phyloP scores from a whole-genome alignment of 441 rosid species.

The Gossypium schwendimanii region DNA sequence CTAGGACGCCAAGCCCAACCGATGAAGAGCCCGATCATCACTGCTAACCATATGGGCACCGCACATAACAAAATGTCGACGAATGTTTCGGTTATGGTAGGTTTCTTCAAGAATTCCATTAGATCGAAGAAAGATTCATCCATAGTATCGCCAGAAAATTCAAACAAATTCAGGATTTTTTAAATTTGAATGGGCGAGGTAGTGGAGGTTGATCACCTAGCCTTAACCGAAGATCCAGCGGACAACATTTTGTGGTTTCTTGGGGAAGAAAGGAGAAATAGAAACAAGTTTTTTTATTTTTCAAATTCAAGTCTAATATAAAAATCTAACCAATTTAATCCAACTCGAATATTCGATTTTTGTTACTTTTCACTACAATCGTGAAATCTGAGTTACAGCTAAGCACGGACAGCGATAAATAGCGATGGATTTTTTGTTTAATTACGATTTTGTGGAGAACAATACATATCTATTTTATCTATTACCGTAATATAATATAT shows the following conservation, averaged over 20 bases:
- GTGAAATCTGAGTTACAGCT: no score
- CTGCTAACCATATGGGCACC: slow-evolving; percentile 96
- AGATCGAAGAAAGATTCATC: slow-evolving; percentile 61
- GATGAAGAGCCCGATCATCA: slow-evolving; percentile 87
- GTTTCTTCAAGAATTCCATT: slow-evolving; percentile 53
- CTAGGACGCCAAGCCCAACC: slow-evolving; percentile 99
- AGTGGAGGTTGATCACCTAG: slow-evolving; percentile 8
- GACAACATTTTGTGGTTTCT: background rate
- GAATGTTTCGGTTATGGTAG: slow-evolving; percentile 72
- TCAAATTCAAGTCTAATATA: no score
- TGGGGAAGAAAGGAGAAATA: background rate
- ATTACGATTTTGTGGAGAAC: no score
- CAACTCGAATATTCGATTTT: background rate
- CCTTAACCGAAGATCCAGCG: background rate
- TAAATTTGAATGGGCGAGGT: slow-evolving; percentile 3
- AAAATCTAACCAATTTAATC: no score
- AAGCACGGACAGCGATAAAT: no score
- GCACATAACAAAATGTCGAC: slow-evolving; percentile 93
- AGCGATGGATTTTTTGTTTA: no score
- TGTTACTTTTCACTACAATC: no score
- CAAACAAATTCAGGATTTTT: background rate
- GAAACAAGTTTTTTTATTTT: background rate
- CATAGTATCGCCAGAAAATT: slow-evolving; percentile 30
- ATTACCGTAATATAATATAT: no score
- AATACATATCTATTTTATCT: no score